Base-by-base conservation (phyloP, 2,329 filamentous ascomycete genomes). In the Whalleya microplaca region DNA sequence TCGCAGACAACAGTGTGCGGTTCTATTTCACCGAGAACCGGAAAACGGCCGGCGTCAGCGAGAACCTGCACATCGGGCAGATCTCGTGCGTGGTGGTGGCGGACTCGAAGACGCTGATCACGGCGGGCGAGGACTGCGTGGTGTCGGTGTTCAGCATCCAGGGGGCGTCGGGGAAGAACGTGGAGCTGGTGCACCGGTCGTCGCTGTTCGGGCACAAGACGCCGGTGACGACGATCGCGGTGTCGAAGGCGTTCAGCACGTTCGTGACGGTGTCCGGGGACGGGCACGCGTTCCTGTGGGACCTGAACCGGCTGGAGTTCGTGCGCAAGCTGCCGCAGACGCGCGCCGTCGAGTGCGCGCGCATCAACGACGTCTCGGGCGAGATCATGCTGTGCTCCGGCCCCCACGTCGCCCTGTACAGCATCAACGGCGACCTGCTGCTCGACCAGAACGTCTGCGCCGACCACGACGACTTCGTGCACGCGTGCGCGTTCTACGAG, bases 51-150 rank as follows among this genome's bases (percentile, higher is more conserved):
- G 94, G 94, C 0, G 82, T 97, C 18, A 96, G 94, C 69, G 95
- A 99, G 73, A 96, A 98, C 69, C 80, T 97, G 2, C 95, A 99
- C 71, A 88, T 94, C 55, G 92, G 93, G 3, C 92, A 96, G 70
- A 83, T 99, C 23, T 94, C 92, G 0, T 87, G 87, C 53, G 88
- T 91, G 0, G 80, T 89, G 12, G 95, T 98, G 70, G 91, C 91
- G 0, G 94, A 97, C 71, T 94, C 92, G 16, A 91, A 90, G 66
- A 96, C 92, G 0, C 81, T 99, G 19, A 88, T 99, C 61, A 98
- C 95, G 0, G 91, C 92, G 0, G 95, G 95, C 21, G 89, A 91
- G 47, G 95, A 99, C 68, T 96, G 94, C 67, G 93, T 95, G 0
- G 84, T 99, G 3, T 92, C 91, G 0, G 87, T 96, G 1, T 96